phyloP scores from a whole-genome alignment of 768 basidiomycete genomes.

The Hortiboletus campestris region DNA sequence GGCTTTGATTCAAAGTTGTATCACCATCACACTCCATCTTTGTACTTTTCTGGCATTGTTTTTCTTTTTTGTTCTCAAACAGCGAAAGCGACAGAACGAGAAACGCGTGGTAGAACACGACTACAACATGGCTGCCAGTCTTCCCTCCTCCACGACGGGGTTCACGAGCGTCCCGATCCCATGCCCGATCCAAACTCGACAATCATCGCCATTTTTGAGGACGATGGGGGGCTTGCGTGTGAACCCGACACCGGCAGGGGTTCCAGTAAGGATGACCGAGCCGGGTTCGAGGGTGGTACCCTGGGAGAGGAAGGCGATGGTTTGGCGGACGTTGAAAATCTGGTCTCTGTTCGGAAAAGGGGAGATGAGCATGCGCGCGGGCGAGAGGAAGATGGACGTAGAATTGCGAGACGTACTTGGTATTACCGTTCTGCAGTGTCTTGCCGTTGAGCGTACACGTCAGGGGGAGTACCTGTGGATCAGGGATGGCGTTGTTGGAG shows the following conservation, averaged over 20 bases:
- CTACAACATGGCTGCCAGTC: constrained; percentile 43
- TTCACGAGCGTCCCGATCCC: constrained; percentile 83
- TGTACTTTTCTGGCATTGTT: not conserved
- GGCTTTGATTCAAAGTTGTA: constrained; percentile 39
- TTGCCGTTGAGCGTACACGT: constrained; percentile 66
- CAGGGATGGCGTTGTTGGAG: constrained; percentile 55
- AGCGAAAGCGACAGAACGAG: not conserved
- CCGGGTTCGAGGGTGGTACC: constrained; percentile 82
- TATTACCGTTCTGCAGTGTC: constrained; percentile 71
- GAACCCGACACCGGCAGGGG: constrained; percentile 81
- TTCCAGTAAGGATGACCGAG: constrained; percentile 79
- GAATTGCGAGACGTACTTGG: constrained; percentile 45
- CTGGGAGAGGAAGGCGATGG: constrained; percentile 78
- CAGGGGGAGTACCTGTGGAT: constrained; percentile 65
- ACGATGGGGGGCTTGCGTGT: constrained; percentile 67
- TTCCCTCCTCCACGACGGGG: constrained; percentile 68
- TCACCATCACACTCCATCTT: not conserved
- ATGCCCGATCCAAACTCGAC: constrained; percentile 63
- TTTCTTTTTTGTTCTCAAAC: not conserved
- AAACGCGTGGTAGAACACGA: not conserved
- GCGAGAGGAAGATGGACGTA: not conserved
- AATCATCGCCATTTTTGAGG: constrained; percentile 71
- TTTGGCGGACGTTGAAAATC: constrained; percentile 76
- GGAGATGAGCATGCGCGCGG: not conserved
- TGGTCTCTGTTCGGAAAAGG: constrained; percentile 53